A percentile compares a stretch with the other conserved stretches of the same genome.
Evolutionary conservation across 2,329 filamentous ascomycete genomes (phyloP).

Genomic region (Fusarium camptoceras): DNA sequence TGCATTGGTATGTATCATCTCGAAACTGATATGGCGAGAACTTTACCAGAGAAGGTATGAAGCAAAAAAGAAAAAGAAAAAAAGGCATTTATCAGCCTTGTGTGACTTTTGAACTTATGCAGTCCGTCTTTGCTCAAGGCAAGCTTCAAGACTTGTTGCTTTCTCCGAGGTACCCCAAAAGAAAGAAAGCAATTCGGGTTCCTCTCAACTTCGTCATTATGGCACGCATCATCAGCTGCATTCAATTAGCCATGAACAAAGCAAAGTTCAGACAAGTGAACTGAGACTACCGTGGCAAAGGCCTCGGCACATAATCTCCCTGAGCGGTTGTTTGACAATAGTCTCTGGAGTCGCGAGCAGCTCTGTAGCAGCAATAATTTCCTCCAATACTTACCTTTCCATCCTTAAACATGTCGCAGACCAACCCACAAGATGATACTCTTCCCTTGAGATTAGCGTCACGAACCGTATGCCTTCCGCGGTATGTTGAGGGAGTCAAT

Average conservation of each 20-base stretch:
- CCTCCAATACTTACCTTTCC: slow-evolving; percentile 36
- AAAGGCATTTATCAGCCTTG: slow-evolving; percentile 1
- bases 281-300: not conserved
- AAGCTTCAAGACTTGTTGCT: slow-evolving; percentile 15
- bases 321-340: slow-evolving; percentile 45
- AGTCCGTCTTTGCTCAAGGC: not conserved
- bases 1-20: slow-evolving; percentile 32
- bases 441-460: slow-evolving; percentile 44
- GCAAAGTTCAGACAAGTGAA: not conserved
- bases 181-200: slow-evolving; percentile 53
- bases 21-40: slow-evolving; percentile 2
- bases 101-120: not conserved
- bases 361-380: slow-evolving; percentile 43
- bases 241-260: not conserved
- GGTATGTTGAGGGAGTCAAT: slow-evolving; percentile 36
- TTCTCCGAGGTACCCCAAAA: slow-evolving; percentile 38
- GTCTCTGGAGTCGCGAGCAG: not conserved
- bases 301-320: slow-evolving; percentile 49
- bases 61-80: not conserved
- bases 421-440: slow-evolving; percentile 20
- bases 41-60: not conserved
- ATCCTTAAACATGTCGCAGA: slow-evolving; percentile 41
- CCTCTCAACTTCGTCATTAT: slow-evolving; percentile 51
- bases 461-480: slow-evolving; percentile 48
- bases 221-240: slow-evolving; percentile 42